Evolutionary conservation across 352 stramenopile species (phyloP).

Genomic region (Phytophthora macrochlamydospora): DNA sequence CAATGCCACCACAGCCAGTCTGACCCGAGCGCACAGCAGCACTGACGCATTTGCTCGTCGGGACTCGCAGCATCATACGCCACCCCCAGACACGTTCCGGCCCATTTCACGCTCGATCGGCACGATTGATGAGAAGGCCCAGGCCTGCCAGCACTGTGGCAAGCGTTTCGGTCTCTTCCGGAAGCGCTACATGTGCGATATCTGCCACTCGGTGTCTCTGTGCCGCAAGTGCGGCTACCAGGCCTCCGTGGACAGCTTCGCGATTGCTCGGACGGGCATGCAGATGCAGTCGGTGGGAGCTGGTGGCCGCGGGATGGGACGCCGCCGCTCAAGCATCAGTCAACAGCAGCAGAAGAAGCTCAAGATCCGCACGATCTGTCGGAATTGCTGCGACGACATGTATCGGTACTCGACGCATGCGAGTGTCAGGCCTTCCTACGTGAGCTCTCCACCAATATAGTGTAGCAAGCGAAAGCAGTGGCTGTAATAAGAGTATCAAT

Average conservation of each 20-base stretch:
- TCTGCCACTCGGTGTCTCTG: conserved; percentile 55
- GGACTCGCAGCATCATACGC: conserved; percentile 14
- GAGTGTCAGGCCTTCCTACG: conserved; percentile 29
- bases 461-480: conserved; percentile 7
- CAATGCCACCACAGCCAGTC: conserved; percentile 7
- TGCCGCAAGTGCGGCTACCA: conserved; percentile 66
- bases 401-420: conserved; percentile 52
- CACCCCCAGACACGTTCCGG: conserved; percentile 23
- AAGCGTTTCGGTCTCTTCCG: conserved; percentile 76
- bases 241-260: conserved; percentile 47
- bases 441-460: conserved; percentile 11
- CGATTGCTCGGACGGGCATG: conserved; percentile 29
- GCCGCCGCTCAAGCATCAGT: conserved; percentile 30
- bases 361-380: conserved; percentile 58
- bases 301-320: conserved; percentile 16
- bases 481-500: conserved; percentile 24
- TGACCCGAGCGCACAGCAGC: conserved; percentile 28
- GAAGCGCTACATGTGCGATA: conserved; percentile 56
- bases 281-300: conserved; percentile 25
- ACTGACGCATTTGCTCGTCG: conserved; percentile 12
- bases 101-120: conserved; percentile 31
- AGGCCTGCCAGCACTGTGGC: conserved; percentile 50
- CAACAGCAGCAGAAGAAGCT: conserved; percentile 44
- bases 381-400: conserved; percentile 53
- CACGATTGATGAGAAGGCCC: conserved; percentile 30